Conservation (phyloP, 176 grass and related monocot genomes). For the Musa beccarii region DNA sequence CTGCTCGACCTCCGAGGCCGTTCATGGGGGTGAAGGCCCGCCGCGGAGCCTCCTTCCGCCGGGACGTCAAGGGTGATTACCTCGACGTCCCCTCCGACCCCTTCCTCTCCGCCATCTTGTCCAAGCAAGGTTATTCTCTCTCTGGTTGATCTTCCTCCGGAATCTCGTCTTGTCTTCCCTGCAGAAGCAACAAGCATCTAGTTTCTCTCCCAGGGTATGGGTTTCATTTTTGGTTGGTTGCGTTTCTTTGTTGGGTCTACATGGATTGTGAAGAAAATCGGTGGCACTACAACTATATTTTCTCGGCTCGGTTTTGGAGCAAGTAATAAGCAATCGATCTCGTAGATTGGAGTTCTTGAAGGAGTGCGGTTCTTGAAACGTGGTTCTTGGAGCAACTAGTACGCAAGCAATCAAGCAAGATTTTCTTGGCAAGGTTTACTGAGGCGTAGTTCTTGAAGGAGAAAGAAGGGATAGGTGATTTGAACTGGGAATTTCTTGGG, state of each 20-base stretch:
- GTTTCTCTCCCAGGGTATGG: neutral
- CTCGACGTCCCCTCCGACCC: conserved; percentile 19
- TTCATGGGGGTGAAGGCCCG: conserved; percentile 26
- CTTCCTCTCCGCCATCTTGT: conserved; percentile 17
- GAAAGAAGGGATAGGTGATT: no score
- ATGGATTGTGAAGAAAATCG: neutral
- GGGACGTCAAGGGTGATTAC: conserved; percentile 18
- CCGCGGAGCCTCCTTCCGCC: conserved; percentile 16
- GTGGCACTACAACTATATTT: neutral
- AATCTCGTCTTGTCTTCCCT: neutral
- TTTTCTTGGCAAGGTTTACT: no score
- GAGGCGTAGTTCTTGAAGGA: no score
- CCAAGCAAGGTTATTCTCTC: conserved; percentile 13
- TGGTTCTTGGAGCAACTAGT: no score
- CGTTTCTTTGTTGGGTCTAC: neutral
- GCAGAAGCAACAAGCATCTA: neutral
- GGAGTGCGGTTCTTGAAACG: no score
- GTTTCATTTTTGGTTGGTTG: neutral
- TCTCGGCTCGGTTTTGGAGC: no score
- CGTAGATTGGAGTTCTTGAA: no score
- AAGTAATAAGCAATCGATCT: no score
- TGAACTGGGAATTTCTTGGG: no score
- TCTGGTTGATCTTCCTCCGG: neutral
- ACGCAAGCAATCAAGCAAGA: no score
- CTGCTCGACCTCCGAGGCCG: conserved; percentile 8